Evolutionary conservation across 208 protist genomes (phyloP).

Genomic region (Wallacemonas sp.): DNA sequence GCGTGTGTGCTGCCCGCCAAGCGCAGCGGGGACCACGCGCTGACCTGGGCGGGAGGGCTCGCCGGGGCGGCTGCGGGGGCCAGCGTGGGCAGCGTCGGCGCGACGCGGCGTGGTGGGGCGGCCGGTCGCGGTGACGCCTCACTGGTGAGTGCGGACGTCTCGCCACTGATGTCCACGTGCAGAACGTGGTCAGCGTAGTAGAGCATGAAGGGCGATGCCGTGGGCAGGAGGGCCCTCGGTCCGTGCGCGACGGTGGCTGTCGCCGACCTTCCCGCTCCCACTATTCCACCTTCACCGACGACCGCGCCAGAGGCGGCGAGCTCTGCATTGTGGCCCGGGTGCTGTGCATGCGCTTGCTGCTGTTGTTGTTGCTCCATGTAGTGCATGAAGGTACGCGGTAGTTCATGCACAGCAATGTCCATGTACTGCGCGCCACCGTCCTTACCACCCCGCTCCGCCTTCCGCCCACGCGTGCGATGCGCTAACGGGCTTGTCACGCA

Average conservation of each 20-base stretch:
- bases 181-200: constrained; percentile 35
- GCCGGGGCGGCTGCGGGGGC: background rate
- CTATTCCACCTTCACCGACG: no score
- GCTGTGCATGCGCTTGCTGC: constrained; percentile 14
- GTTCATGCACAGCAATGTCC: background rate
- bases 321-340: no score
- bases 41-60: background rate
- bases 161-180: constrained; percentile 10
- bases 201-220: constrained; percentile 49
- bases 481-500: no score
- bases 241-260: background rate
- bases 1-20: no score
- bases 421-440: no score
- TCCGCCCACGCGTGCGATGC: no score
- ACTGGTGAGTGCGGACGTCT: background rate
- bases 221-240: constrained; percentile 17
- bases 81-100: background rate
- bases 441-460: no score
- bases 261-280: no score
- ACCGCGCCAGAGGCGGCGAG: no score
- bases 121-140: background rate
- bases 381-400: constrained; percentile 1
- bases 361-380: constrained; percentile 5
- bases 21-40: no score
- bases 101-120: background rate